Base-by-base conservation (phyloP, 208 protist species). In the Giardia duodenalis region DNA sequence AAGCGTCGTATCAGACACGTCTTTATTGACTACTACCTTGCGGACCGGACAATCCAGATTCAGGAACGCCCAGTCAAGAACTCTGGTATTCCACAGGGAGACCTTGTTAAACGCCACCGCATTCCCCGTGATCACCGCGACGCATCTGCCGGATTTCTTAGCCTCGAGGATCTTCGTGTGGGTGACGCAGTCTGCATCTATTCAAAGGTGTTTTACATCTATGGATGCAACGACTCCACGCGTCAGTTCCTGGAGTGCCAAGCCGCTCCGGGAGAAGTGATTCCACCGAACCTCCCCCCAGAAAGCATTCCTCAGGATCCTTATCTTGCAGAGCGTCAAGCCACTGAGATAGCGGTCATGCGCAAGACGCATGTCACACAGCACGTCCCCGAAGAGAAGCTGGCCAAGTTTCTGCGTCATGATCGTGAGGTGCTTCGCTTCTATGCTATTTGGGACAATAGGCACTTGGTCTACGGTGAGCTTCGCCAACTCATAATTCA, bases 361-460 rank as follows among this genome's bases (percentile, higher is more conserved):
- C 2, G 42, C 2, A 91, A 91, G 45, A n/a, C 76, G 0, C 44
- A 92, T 4, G 43, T 88, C 2, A 88, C 92, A n/a, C 47, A 10
- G 0, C 45, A 94, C 93, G 88, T 93, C 86, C n/a, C 86, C 22
- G 94, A 95, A 86, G 93, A 93, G 22, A 94, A 94, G 67, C 47
- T 93, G 2, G 92, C 93, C 0, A 95, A 95, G 57, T 93, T 87
- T 89, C 92, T 89, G 42, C 90, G 39, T 93, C 92, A 86, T 94
- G 98, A 99, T 95, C 93, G 97, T 89, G 95, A 97, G 88, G 97
- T 98, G 86, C 94, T 99, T 90, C 95, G 97, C 22, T 99, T 98
- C 94, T 97, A 95, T 93, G 96, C 95, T 45, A 94, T 96, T 22
- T 99, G 98, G 98, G 96, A 98, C 67, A 95, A 98, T 92, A 92